Percentiles rank a stretch among this genome's conserved stretches.
Evolutionary conservation across 257 asterid species (phyloP).

Genomic region (Oldenlandia corymbosa): DNA sequence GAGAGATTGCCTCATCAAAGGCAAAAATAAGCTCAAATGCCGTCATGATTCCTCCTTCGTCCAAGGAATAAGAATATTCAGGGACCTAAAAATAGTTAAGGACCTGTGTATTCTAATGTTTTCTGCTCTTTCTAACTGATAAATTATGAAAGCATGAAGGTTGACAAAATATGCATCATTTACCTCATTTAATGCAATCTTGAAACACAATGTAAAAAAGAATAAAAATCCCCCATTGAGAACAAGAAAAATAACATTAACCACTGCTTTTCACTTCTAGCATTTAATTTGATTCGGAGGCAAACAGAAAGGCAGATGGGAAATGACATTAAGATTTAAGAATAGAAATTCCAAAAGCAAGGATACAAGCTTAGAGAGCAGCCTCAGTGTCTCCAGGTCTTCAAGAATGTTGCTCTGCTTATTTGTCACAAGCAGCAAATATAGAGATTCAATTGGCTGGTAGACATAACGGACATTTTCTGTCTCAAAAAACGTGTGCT

Average conservation of each 20-base stretch:
- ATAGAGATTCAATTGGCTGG: slow-evolving; percentile 85
- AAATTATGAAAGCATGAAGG: neutral
- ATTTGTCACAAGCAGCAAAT: slow-evolving; percentile 84
- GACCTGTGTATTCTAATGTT: slow-evolving; percentile 16
- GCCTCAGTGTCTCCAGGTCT: slow-evolving; percentile 85
- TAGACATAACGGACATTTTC: slow-evolving; percentile 93
- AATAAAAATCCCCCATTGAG: neutral
- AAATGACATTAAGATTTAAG: neutral
- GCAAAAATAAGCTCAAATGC: slow-evolving; percentile 90
- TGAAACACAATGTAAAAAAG: too few relatives aligned
- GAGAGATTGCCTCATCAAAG: slow-evolving; percentile 85
- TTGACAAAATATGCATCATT: neutral
- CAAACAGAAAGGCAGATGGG: neutral
- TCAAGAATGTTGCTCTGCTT: slow-evolving; percentile 96
- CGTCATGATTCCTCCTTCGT: slow-evolving; percentile 82
- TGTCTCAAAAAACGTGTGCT: slow-evolving; percentile 86
- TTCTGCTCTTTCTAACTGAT: neutral
- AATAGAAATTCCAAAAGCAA: slow-evolving; percentile 14
- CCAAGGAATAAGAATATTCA: slow-evolving; percentile 79
- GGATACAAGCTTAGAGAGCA: slow-evolving; percentile 91
- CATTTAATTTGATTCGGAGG: neutral
- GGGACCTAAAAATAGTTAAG: slow-evolving; percentile 71
- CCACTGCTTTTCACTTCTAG: neutral
- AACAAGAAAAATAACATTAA: neutral
- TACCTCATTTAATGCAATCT: neutral